Evolutionary conservation across 768 basidiomycete species (phyloP).

Genomic region (Mrakia hoshinonis): DNA sequence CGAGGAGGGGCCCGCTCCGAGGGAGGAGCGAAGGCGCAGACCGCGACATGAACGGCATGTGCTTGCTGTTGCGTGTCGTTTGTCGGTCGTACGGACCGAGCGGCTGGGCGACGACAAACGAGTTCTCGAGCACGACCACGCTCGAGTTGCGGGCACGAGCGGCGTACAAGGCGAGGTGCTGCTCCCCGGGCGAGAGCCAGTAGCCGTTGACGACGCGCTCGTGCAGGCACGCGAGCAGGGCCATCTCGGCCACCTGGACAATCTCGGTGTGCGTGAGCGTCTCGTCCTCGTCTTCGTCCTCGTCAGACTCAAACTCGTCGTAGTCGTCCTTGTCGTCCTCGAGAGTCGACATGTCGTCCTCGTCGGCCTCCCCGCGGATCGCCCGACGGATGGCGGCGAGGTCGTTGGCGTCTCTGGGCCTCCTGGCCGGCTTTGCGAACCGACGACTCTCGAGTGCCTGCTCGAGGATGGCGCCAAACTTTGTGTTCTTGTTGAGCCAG

Average conservation of each 20-base stretch:
- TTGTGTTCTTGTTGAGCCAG: neutral
- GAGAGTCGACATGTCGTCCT: neutral
- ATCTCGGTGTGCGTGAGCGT: neutral
- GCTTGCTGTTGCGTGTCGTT: neutral
- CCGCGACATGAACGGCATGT: neutral
- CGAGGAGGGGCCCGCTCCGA: neutral
- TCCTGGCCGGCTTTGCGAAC: neutral
- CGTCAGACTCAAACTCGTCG: slow-evolving; percentile 7
- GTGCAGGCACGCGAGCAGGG: slow-evolving; percentile 11
- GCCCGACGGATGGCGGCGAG: neutral
- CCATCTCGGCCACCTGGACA: slow-evolving; percentile 19
- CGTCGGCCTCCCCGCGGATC: neutral
- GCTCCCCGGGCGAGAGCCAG: slow-evolving; percentile 17
- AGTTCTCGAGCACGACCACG: no score
- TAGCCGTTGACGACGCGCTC: slow-evolving; percentile 13
- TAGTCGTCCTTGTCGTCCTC: slow-evolving; percentile 2
- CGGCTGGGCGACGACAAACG: neutral
- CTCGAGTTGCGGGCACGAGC: neutral
- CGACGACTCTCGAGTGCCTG: neutral
- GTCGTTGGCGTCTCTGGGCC: neutral
- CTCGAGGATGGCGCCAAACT: neutral
- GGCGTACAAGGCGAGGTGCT: neutral
- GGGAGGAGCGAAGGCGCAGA: neutral
- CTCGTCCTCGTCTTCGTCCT: neutral
- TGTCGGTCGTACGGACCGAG: neutral